These are phyloP conservation scores for Aspergillus ustus DNA, from an alignment of 2,329 filamentous ascomycete genomes.

Conservation along the genomic window DNA sequence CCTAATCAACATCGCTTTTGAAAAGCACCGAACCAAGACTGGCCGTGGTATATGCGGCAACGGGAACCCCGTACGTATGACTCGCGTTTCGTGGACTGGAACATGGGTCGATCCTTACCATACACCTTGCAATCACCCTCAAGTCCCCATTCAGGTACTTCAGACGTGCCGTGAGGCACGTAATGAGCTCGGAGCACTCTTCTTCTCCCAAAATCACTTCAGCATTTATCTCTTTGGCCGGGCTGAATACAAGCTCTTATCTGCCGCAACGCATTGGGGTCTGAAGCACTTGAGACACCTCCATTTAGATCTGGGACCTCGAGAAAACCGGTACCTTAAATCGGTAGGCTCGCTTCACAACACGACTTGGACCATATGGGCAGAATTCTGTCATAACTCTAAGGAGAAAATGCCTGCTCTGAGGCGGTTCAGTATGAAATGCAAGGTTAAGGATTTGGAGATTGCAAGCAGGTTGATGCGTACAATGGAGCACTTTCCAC, in stretches of 20 bases:
- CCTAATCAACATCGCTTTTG: constrained; percentile 23
- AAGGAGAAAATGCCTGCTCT: constrained; percentile 22
- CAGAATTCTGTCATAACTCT: constrained; percentile 25
- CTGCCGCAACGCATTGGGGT: constrained; percentile 18
- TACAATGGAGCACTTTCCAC: constrained; percentile 27
- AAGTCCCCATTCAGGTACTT: constrained; percentile 24
- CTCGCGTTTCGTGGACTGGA: constrained; percentile 7
- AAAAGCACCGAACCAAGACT: constrained; percentile 17
- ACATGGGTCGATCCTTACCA: constrained; percentile 16
- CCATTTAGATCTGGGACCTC: constrained; percentile 27
- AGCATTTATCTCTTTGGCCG: constrained; percentile 18
- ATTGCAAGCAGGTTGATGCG: constrained; percentile 23
- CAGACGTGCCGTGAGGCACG: constrained; percentile 20
- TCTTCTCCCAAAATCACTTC: constrained; percentile 27
- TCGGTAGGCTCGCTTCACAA: constrained; percentile 18
- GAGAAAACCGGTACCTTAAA: constrained; percentile 27
- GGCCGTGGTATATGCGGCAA: not conserved
- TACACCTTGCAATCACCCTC: constrained; percentile 24
- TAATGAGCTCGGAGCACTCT: constrained; percentile 21
- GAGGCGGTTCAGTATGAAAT: constrained; percentile 29
- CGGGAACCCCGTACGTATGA: constrained; percentile 12
- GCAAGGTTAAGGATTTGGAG: constrained; percentile 25
- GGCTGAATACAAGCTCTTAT: constrained; percentile 24
- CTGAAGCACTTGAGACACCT: constrained; percentile 22
- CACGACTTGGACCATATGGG: constrained; percentile 24